A percentile compares a stretch with the other conserved stretches of the same genome.
These are phyloP conservation scores for Zoysia japonica DNA, from an alignment of 176 grass and related monocot species.

Conservation along the genomic window DNA sequence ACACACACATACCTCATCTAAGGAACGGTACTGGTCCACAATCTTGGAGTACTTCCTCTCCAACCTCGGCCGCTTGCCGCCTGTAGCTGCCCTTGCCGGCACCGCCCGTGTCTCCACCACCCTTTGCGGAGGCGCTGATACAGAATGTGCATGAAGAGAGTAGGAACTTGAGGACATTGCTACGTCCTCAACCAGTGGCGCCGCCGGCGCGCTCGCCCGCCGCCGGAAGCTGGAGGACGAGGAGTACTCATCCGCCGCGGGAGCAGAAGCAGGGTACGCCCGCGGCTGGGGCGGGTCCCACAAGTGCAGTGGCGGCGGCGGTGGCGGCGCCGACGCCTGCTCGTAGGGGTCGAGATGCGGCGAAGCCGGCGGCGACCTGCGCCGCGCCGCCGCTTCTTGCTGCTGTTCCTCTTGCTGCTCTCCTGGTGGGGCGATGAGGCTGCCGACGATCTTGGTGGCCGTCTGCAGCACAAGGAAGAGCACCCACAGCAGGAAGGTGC, in stretches of 20 bases:
- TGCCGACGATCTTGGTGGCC: conserved; percentile 51
- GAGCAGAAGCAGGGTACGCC: conserved; percentile 16
- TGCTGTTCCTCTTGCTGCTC: conserved; percentile 33
- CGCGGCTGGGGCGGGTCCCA: conserved; percentile 28
- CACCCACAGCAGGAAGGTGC: conserved; percentile 54
- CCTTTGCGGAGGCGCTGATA: conserved; percentile 20
- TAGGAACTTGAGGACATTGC: conserved; percentile 42
- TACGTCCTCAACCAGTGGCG: conserved; percentile 16
- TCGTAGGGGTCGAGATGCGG: conserved; percentile 31
- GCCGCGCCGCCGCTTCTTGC: conserved; percentile 27
- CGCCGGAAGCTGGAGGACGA: conserved; percentile 46
- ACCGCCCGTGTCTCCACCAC: conserved; percentile 27
- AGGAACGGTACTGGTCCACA: conserved; percentile 66
- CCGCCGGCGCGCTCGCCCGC: conserved; percentile 32
- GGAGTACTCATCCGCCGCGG: conserved; percentile 33
- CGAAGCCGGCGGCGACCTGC: conserved; percentile 42
- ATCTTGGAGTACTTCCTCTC: conserved; percentile 88
- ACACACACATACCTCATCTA: conserved; percentile 64
- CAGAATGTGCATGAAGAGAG: conserved; percentile 27
- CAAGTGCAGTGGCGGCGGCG: not conserved
- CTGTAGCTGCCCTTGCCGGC: conserved; percentile 19
- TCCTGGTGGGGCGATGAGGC: conserved; percentile 25
- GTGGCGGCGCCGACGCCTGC: not conserved
- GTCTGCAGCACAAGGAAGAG: conserved; percentile 59
- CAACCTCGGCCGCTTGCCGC: conserved; percentile 54